Conservation (phyloP, 2,329 filamentous ascomycete species). For the Talaromyces sp. region DNA sequence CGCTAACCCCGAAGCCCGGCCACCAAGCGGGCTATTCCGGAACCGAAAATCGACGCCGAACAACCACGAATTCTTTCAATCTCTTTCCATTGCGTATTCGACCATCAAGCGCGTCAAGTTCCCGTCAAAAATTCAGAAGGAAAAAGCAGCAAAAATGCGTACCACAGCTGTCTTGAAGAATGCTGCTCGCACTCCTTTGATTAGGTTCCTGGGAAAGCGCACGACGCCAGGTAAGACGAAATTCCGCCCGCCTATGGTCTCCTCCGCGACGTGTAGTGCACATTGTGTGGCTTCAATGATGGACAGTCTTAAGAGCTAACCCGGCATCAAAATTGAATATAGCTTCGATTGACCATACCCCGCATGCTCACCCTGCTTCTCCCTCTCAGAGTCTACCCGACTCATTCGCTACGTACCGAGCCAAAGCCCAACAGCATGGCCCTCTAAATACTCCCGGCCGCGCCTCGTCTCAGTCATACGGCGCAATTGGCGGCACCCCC, state of each 20-base stretch:
- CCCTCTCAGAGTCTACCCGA: conserved; percentile 53
- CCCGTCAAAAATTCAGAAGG: not conserved
- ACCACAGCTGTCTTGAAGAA: conserved; percentile 38
- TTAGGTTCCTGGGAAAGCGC: conserved; percentile 48
- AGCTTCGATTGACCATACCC: conserved; percentile 50
- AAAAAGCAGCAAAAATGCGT: conserved; percentile 32
- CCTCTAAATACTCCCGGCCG: conserved; percentile 44
- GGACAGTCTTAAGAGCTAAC: not conserved
- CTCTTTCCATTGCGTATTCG: not conserved
- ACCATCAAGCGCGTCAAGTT: not conserved
- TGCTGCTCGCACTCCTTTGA: conserved; percentile 43
- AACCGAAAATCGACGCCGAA: not conserved
- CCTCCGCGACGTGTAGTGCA: not conserved
- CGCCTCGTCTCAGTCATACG: conserved; percentile 31
- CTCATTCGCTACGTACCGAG: conserved; percentile 58
- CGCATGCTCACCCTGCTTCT: conserved; percentile 55
- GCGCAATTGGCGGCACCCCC: conserved; percentile 53
- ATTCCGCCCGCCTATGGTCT: not conserved
- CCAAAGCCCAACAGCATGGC: conserved; percentile 61
- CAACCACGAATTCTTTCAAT: conserved; percentile 8
- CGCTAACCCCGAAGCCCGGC: not conserved
- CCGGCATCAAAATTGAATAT: conserved; percentile 6
- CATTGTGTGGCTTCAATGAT: too few species aligned
- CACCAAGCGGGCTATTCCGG: conserved; percentile 11
- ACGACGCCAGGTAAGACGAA: conserved; percentile 39